Evolutionary conservation across 441 rosid genomes (phyloP).

Genomic region (Syzygium malaccense): DNA sequence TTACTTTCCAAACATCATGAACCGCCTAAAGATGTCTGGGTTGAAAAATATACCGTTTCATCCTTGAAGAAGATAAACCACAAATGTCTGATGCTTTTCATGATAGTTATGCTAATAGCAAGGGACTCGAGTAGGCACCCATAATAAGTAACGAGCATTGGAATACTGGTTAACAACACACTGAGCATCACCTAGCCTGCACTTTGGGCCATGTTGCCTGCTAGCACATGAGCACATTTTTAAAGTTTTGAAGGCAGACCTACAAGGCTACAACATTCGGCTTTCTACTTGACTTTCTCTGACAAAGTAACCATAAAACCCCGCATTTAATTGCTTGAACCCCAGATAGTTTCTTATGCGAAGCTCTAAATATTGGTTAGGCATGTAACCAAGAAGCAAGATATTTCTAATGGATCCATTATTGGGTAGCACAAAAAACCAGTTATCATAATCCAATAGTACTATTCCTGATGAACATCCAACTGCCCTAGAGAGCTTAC

Average conservation of each 20-base stretch:
- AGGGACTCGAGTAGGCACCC: background rate
- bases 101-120: background rate
- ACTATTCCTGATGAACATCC: background rate
- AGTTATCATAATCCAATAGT: background rate
- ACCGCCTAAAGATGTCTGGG: background rate
- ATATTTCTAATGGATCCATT: background rate
- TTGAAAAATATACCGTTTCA: background rate
- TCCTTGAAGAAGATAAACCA: background rate
- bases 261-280: background rate
- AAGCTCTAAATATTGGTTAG: background rate
- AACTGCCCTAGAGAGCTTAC: background rate
- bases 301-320: background rate
- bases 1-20: background rate
- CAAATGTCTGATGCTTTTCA: background rate
- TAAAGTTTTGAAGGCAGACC: background rate
- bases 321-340: background rate
- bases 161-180: background rate
- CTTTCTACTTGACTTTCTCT: background rate
- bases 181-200: background rate
- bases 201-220: background rate
- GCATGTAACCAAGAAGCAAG: background rate
- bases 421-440: background rate
- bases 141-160: background rate
- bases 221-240: background rate
- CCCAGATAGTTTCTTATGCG: background rate